Evolutionary conservation across 1,139 yeast genomes (phyloP).

Genomic region (Candida gigantensis): DNA sequence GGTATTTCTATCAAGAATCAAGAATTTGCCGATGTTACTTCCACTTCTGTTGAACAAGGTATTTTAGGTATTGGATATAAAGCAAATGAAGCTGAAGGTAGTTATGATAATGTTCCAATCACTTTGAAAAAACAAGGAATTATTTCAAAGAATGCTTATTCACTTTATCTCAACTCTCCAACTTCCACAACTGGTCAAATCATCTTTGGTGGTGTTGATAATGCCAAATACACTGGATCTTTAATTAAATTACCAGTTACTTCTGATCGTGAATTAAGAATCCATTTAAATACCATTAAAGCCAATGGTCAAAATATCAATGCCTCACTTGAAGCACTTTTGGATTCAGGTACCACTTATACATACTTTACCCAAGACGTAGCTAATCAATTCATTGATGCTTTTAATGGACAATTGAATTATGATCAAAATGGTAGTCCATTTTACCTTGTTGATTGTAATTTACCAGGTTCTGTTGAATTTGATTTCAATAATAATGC

Average conservation of each 20-base stretch:
- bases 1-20: constrained; percentile 13
- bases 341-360: constrained; percentile 34
- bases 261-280: constrained; percentile 5
- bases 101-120: constrained; percentile 34
- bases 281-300: constrained; percentile 6
- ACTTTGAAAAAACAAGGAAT: constrained; percentile 41
- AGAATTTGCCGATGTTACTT: constrained; percentile 20
- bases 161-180: constrained; percentile 29
- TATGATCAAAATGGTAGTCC: neutral
- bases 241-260: constrained; percentile 16
- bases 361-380: constrained; percentile 23
- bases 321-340: constrained; percentile 8
- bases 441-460: constrained; percentile 4
- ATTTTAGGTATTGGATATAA: constrained; percentile 24
- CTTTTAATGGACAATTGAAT: constrained; percentile 18
- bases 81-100: constrained; percentile 13
- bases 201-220: constrained; percentile 33
- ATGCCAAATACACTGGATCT: constrained; percentile 25
- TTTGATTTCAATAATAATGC: constrained; percentile 9
- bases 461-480: constrained; percentile 9
- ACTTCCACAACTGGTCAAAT: constrained; percentile 25
- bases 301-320: neutral
- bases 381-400: constrained; percentile 21
- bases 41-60: constrained; percentile 16
- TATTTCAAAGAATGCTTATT: constrained; percentile 43